A percentile compares a stretch with the other conserved stretches of the same genome.
Conservation (phyloP, 106 monocot species). For the Apostasia shenzhenica region DNA sequence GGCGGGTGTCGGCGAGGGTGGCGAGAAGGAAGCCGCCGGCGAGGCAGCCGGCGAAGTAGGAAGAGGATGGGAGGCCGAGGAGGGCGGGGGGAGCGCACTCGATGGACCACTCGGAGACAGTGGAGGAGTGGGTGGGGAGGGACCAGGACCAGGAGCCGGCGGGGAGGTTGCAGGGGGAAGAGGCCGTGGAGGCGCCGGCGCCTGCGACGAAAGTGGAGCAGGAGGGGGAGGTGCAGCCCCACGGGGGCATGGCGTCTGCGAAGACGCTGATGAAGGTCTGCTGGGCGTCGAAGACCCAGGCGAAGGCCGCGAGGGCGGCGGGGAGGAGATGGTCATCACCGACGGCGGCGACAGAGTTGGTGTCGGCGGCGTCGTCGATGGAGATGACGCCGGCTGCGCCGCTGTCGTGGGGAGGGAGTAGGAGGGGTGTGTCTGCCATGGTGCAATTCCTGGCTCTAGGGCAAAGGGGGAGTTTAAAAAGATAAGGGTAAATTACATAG, state of each 20-base stretch:
- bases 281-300: constrained; percentile 26
- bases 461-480: no score
- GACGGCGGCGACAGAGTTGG: not conserved
- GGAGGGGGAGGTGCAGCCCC: constrained; percentile 37
- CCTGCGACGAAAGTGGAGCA: not conserved
- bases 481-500: no score
- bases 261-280: constrained; percentile 53
- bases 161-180: constrained; percentile 26
- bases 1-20: constrained; percentile 17
- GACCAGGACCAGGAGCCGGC: constrained; percentile 40
- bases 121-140: constrained; percentile 9
- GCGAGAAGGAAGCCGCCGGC: constrained; percentile 19
- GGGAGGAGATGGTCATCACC: constrained; percentile 6
- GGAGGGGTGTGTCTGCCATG: no score
- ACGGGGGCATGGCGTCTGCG: constrained; percentile 39
- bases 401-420: not conserved
- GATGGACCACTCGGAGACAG: constrained; percentile 19
- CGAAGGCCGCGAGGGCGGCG: constrained; percentile 6
- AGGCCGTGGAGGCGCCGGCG: constrained; percentile 3
- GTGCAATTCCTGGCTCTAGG: no score
- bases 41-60: constrained; percentile 32
- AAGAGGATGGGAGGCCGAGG: constrained; percentile 16
- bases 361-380: not conserved
- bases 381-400: not conserved
- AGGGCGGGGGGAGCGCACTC: constrained; percentile 10